Base-by-base conservation (phyloP, 2,329 filamentous ascomycete species). In the Pseudopithomyces chartarum region DNA sequence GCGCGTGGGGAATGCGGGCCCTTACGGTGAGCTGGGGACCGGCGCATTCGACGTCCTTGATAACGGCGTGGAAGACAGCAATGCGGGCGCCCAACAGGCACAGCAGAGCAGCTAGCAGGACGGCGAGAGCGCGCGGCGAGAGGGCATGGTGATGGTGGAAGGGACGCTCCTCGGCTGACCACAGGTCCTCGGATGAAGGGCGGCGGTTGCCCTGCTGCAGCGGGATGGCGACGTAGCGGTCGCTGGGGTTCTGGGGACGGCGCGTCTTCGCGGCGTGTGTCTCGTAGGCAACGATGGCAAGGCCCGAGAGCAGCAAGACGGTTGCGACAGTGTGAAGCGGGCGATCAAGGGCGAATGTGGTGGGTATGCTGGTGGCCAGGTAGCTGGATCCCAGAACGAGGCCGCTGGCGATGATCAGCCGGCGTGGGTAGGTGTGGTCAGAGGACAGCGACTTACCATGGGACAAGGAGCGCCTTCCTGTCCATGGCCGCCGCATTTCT, bases 301-400 rank as follows among this genome's bases (percentile, higher is more conserved):
- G 63, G 26, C 73, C 73, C 23, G 67, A 69, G 20, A 74, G 57
- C 52, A 73, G 60, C 59, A 76, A 55, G 19, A 75, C 63, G n/a
- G 68, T 49, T 52, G 59, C 67, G 55, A 61, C 52, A 5, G 72
- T 70, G 59, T 75, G 73, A 50, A 76, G 62, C 42, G 73, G 73
- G 55, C 73, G 72, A 59, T 75, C 71, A 52, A 75, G 58, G 54
- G 72, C 71, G 52, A 75, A 74, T 12, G 73, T 74, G 50, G 70
- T 66, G 59, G 65, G 65, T 23, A 69, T 59, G 26, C 67, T 60
- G 46, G 68, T 68, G 49, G 67, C 65, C 57, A 76, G 62, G 59
- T 75, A 74, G 29, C 59, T 61, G 43, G 67, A 66, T 61, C 68
- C 70, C 65, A 70, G 59, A 55, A 75, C 58, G 56, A 76, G 70